Percentiles rank a stretch among this genome's conserved stretches.
Conservation (phyloP, 2,329 filamentous ascomycete species). For the Emmonsiellopsis sp. region DNA sequence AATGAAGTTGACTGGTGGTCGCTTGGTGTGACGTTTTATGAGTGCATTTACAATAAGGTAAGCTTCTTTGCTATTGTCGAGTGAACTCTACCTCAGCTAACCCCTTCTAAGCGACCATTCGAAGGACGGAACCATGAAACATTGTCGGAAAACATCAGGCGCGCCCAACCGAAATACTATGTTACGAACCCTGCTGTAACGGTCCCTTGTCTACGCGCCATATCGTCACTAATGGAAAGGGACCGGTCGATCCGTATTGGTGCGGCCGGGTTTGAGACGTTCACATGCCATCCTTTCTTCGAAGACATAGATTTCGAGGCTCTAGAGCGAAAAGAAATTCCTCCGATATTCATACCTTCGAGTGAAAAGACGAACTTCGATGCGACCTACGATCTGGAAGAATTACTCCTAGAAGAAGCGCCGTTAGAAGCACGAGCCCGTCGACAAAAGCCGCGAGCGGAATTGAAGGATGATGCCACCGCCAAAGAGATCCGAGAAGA, state of each 20-base stretch:
- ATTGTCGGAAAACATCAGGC: slow-evolving; percentile 70
- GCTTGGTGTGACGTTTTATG: slow-evolving; percentile 93
- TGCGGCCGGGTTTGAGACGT: slow-evolving; percentile 70
- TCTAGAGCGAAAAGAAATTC: slow-evolving; percentile 75
- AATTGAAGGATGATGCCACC: slow-evolving; percentile 86
- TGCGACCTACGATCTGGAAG: slow-evolving; percentile 93
- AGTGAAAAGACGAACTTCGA: slow-evolving; percentile 99
- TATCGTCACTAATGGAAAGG: slow-evolving; percentile 71
- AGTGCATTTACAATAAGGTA: slow-evolving; percentile 98
- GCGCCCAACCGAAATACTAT: slow-evolving; percentile 76
- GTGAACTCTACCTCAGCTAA: slow-evolving; percentile 21
- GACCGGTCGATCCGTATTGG: slow-evolving; percentile 76
- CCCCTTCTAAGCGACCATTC: slow-evolving; percentile 63
- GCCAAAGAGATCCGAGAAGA: slow-evolving; percentile 92
- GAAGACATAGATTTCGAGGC: slow-evolving; percentile 71
- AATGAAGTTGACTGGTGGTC: slow-evolving; percentile 98
- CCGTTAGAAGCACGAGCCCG: slow-evolving; percentile 86
- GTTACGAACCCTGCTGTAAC: slow-evolving; percentile 86
- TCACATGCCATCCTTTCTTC: slow-evolving; percentile 86
- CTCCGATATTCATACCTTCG: slow-evolving; percentile 85
- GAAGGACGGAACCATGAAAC: slow-evolving; percentile 78
- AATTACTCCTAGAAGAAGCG: slow-evolving; percentile 85
- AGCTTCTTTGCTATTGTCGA: slow-evolving; percentile 12
- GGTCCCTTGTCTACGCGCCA: slow-evolving; percentile 78
- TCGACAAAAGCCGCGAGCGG: slow-evolving; percentile 85